A percentile compares a stretch with the other conserved stretches of the same genome.
These are phyloP conservation scores for Colletotrichum graminicola DNA, from an alignment of 2,329 filamentous ascomycete species.

Conservation along the genomic window DNA sequence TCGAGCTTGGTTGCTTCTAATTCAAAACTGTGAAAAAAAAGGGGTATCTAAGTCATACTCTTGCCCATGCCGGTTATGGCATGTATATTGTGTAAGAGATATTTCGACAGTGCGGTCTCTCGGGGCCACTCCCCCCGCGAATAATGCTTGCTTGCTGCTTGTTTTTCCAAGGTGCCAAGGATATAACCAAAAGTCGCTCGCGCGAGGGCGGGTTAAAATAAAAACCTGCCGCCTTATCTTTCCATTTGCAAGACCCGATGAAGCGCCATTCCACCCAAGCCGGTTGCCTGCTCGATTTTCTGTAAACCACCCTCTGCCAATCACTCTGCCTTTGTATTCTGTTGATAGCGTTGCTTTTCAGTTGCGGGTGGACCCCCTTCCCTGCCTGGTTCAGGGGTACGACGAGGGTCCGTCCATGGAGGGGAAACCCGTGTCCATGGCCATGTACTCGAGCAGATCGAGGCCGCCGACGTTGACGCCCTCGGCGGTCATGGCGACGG, in stretches of 20 bases:
- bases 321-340: background rate
- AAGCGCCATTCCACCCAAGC: background rate
- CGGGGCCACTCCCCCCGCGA: background rate
- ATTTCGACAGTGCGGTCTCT: background rate
- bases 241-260: background rate
- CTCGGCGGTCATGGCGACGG: conserved; percentile 75
- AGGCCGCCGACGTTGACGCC: conserved; percentile 76
- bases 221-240: background rate
- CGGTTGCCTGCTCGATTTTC: background rate
- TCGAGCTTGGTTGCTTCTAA: background rate
- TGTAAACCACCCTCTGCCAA: background rate
- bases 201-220: background rate
- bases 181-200: background rate
- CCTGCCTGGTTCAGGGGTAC: conserved; percentile 34
- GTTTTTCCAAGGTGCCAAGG: background rate
- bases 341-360: background rate
- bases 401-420: conserved; percentile 43
- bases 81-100: background rate
- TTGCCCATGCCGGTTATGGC: conserved; percentile 10
- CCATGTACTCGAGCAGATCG: conserved; percentile 77
- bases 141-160: background rate
- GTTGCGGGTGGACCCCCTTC: background rate
- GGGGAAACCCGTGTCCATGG: conserved; percentile 66
- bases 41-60: conserved; percentile 21
- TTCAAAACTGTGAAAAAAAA: background rate